Conservation (phyloP, 306 rosid species). For the Cucurbita pepo region DNA sequence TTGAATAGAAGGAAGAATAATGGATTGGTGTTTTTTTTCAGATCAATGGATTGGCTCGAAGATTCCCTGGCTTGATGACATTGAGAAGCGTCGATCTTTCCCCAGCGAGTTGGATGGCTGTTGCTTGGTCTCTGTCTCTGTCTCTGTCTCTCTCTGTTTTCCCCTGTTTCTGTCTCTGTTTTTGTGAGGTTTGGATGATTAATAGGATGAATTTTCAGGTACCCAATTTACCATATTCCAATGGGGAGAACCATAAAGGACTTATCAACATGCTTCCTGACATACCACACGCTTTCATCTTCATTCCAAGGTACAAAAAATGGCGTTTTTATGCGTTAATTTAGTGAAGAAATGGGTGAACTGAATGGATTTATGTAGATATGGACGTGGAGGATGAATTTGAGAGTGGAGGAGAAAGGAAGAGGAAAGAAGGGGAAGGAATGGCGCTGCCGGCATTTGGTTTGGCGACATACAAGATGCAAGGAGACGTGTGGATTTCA, state of each 20-base stretch:
- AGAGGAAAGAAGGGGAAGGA: conserved; percentile 55
- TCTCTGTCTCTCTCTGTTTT: neutral
- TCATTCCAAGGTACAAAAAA: conserved; percentile 67
- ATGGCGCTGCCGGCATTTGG: conserved; percentile 70
- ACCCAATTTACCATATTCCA: conserved; percentile 95
- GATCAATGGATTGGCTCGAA: conserved; percentile 55
- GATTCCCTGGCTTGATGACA: conserved; percentile 80
- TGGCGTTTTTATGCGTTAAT: neutral
- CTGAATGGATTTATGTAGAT: conserved; percentile 16
- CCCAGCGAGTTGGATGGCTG: conserved; percentile 98
- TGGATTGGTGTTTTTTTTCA: neutral
- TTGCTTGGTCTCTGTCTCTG: conserved; percentile 53
- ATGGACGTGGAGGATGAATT: conserved; percentile 34
- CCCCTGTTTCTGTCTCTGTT: neutral
- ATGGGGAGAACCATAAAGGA: conserved; percentile 92
- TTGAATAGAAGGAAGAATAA: too few relatives aligned
- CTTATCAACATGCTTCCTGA: conserved; percentile 76
- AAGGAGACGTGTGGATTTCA: conserved; percentile 70
- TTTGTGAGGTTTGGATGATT: neutral
- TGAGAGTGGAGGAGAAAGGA: conserved; percentile 10
- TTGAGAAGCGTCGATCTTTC: conserved; percentile 92
- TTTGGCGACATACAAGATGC: conserved; percentile 87
- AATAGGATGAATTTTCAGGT: conserved; percentile 31
- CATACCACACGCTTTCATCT: conserved; percentile 93
- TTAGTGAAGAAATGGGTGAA: too few relatives aligned